These are phyloP conservation scores for Vigna unguiculata DNA, from an alignment of 306 rosid genomes.

Conservation along the genomic window DNA sequence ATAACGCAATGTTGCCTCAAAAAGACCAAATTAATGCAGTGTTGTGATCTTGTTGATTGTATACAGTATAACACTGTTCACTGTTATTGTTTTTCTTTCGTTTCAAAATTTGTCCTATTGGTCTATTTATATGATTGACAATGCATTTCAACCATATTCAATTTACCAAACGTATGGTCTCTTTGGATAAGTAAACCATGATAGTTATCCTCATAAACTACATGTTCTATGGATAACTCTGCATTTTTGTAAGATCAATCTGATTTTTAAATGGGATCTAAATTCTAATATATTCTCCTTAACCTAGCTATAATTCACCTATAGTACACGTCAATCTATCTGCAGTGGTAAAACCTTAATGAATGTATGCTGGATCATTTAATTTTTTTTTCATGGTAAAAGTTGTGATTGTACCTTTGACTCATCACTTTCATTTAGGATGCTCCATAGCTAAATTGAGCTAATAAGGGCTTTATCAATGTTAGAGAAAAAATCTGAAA, in stretches of 20 bases:
- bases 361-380: conserved; percentile 9
- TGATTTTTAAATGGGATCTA: conserved; percentile 23
- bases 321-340: background rate
- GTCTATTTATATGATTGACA: conserved; percentile 3
- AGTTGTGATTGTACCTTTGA: conserved; percentile 22
- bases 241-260: conserved; percentile 16
- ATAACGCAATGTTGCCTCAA: conserved; percentile 3
- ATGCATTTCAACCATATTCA: background rate
- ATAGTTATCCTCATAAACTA: conserved; percentile 1
- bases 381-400: conserved; percentile 28
- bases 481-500: conserved; percentile 4
- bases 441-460: conserved; percentile 1
- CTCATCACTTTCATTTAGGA: conserved; percentile 13
- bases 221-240: conserved; percentile 25
- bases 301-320: conserved; percentile 7
- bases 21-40: conserved; percentile 4
- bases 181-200: conserved; percentile 18
- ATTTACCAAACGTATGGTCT: conserved; percentile 1
- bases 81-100: no score
- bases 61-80: background rate
- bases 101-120: background rate
- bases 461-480: conserved; percentile 1
- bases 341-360: background rate
- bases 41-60: background rate
- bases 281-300: conserved; percentile 12